Conservation (phyloP, 257 asterid genomes). For the Asclepias syriaca region DNA sequence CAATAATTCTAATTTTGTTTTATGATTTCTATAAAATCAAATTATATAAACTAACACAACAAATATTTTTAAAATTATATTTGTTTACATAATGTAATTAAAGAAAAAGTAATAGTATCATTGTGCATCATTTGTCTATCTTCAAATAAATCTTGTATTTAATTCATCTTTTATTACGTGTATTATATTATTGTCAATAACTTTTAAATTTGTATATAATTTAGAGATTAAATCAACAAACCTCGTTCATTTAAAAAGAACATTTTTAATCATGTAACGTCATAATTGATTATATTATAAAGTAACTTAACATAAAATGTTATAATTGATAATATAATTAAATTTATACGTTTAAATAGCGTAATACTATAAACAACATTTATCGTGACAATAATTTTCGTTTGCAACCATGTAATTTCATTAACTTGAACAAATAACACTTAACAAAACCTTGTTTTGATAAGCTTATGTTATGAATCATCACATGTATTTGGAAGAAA, state of each 20-base stretch:
- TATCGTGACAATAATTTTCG: not conserved
- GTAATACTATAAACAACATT: not conserved
- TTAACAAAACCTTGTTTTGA: not conserved
- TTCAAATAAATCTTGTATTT: not conserved
- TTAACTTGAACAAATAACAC: not conserved
- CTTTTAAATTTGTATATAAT: not conserved
- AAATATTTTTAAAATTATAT: not conserved
- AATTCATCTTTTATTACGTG: not conserved
- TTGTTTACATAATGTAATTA: not conserved
- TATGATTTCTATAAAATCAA: not conserved
- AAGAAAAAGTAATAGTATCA: not conserved
- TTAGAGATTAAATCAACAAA: no score
- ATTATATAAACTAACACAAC: not conserved
- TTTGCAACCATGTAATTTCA: not conserved
- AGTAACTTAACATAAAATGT: not conserved
- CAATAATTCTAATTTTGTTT: not conserved
- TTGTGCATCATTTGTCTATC: not conserved
- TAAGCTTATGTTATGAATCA: not conserved
- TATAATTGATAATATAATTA: not conserved
- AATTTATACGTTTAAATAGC: not conserved
- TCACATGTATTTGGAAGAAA: not conserved
- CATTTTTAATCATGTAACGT: not conserved
- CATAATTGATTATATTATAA: not conserved
- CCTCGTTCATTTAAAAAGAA: not conserved
- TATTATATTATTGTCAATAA: not conserved